phyloP scores from a whole-genome alignment of 2,329 filamentous ascomycete species.

The Aspergillus brunneoviolaceus region DNA sequence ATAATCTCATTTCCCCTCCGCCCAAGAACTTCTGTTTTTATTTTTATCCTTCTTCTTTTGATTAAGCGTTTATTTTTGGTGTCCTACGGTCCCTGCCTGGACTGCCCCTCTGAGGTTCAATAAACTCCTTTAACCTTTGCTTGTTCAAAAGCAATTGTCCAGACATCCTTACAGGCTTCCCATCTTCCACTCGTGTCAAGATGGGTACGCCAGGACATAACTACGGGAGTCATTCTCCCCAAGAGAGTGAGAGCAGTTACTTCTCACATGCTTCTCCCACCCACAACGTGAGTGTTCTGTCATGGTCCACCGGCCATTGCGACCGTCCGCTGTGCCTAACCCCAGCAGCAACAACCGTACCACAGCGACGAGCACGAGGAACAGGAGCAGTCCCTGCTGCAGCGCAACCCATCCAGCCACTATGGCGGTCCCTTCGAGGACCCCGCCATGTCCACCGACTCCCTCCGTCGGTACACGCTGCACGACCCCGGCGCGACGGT shows the following conservation, averaged over 20 bases:
- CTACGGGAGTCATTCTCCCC: conserved; percentile 6
- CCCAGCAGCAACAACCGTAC: conserved; percentile 1
- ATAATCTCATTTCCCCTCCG: conserved; percentile 1
- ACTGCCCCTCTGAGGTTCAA: conserved; percentile 2
- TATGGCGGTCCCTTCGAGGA: conserved; percentile 51
- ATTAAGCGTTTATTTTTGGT: conserved; percentile 7
- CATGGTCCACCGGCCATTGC: background rate
- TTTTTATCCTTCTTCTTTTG: conserved; percentile 6
- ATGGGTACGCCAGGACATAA: conserved; percentile 4
- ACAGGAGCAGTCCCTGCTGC: conserved; percentile 28
- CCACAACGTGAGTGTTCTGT: conserved; percentile 1
- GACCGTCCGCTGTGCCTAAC: background rate
- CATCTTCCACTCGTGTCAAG: conserved; percentile 4
- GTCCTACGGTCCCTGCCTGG: background rate
- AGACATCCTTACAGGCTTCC: background rate
- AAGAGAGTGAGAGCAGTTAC: conserved; percentile 9
- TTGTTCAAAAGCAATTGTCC: background rate
- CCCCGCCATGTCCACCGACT: conserved; percentile 41
- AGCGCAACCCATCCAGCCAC: conserved; percentile 40
- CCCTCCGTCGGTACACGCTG: conserved; percentile 33
- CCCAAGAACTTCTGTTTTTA: conserved; percentile 7
- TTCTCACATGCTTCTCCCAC: conserved; percentile 10
- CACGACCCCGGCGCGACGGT: conserved; percentile 54
- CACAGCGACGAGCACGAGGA: conserved; percentile 12
- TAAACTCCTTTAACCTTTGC: background rate